phyloP scores from a whole-genome alignment of 2,329 filamentous ascomycete genomes.

The Fusarium siculi region DNA sequence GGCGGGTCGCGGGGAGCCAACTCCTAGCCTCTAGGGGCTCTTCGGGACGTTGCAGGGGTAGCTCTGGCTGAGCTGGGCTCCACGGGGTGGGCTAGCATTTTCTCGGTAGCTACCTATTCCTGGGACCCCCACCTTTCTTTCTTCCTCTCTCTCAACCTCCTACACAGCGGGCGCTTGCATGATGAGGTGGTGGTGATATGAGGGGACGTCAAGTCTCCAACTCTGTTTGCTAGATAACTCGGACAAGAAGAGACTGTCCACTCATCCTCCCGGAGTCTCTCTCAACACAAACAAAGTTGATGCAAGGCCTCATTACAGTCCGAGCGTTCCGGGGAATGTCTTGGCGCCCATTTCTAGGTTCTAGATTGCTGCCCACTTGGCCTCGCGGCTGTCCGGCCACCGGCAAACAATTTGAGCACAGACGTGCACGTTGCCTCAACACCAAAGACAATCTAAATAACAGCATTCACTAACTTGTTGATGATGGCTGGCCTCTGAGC shows the following conservation, averaged over 20 bases:
- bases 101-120: slow-evolving; percentile 38
- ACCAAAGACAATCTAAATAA: slow-evolving; percentile 4
- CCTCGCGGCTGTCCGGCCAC: slow-evolving; percentile 33
- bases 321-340: slow-evolving; percentile 33
- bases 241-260: background rate
- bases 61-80: slow-evolving; percentile 7
- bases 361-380: slow-evolving; percentile 31
- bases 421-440: slow-evolving; percentile 21
- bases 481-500: background rate
- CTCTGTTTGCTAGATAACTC: background rate
- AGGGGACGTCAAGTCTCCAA: background rate
- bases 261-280: background rate
- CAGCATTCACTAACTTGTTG: background rate
- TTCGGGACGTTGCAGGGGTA: slow-evolving; percentile 40
- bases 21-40: slow-evolving; percentile 33
- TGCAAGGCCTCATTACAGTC: slow-evolving; percentile 3
- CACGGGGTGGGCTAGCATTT: background rate
- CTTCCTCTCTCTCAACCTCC: background rate
- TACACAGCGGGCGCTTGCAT: slow-evolving; percentile 27
- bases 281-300: background rate
- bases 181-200: background rate
- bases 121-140: slow-evolving; percentile 17
- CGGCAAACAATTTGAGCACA: slow-evolving; percentile 19
- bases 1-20: slow-evolving; percentile 35
- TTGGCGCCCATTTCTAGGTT: slow-evolving; percentile 21